These are phyloP conservation scores for Exophiala aquamarina DNA, from an alignment of 2,329 filamentous ascomycete species.

Conservation along the genomic window DNA sequence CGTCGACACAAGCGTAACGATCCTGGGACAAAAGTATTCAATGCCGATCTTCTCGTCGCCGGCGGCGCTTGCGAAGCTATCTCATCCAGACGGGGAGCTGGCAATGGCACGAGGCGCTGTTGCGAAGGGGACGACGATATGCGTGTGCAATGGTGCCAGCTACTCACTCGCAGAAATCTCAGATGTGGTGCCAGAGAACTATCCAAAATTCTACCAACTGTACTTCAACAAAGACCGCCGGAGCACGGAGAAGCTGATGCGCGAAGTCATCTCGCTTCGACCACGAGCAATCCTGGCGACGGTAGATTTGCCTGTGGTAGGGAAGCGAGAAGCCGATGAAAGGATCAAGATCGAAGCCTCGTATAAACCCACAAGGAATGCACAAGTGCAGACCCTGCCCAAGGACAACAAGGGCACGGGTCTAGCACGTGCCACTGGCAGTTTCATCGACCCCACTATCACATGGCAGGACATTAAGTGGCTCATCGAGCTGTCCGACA, in stretches of 20 bases:
- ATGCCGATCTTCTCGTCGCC: constrained; percentile 25
- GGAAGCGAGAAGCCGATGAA: constrained; percentile 59
- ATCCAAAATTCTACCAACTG: constrained; percentile 51
- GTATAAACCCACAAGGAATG: constrained; percentile 8
- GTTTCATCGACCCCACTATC: constrained; percentile 53
- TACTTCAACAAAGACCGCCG: constrained; percentile 60
- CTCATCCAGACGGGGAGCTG: constrained; percentile 44
- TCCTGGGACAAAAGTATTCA: constrained; percentile 22
- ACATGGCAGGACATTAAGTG: constrained; percentile 56
- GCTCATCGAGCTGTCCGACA: constrained; percentile 48
- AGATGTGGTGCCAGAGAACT: constrained; percentile 22
- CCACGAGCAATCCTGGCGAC: constrained; percentile 54
- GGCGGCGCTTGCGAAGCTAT: constrained; percentile 40
- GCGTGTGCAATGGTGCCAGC: constrained; percentile 53
- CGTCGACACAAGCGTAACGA: constrained; percentile 35
- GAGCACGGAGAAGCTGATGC: constrained; percentile 53
- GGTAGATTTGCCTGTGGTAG: constrained; percentile 56
- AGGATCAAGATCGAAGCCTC: constrained; percentile 40
- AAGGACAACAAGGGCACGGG: constrained; percentile 57
- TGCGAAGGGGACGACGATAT: constrained; percentile 19
- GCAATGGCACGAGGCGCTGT: constrained; percentile 34
- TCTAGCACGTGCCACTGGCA: constrained; percentile 28
- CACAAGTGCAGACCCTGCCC: constrained; percentile 19
- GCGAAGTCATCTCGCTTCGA: constrained; percentile 43
- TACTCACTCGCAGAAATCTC: constrained; percentile 58